Percentiles rank a stretch among this genome's conserved stretches.
These are phyloP conservation scores for Lathyrus sativus DNA, from an alignment of 306 rosid genomes.

Conservation along the genomic window DNA sequence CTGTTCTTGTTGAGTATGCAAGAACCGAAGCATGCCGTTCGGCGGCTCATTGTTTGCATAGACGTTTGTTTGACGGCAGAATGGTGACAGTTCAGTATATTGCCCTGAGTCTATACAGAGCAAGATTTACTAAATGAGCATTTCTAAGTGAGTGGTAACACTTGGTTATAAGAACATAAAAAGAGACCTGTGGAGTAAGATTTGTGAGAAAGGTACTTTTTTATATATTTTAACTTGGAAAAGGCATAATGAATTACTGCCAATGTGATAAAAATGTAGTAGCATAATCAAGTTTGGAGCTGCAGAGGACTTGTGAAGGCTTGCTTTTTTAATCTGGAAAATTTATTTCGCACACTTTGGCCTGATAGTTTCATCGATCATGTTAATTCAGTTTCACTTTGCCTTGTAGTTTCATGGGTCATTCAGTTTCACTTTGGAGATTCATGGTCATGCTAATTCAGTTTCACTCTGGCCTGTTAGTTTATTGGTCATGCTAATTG, in stretches of 20 bases:
- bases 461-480: conserved; percentile 28
- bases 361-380: no score
- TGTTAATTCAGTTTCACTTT: no score
- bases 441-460: not conserved
- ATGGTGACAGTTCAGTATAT: conserved; percentile 69
- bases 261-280: conserved; percentile 8
- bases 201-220: conserved; percentile 10
- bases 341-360: not conserved
- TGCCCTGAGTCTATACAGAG: conserved; percentile 51
- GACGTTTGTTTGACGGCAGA: conserved; percentile 70
- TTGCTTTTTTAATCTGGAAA: not conserved
- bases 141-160: conserved; percentile 1
- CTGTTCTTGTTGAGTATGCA: conserved; percentile 80
- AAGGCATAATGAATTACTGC: conserved; percentile 5
- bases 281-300: conserved; percentile 23
- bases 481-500: conserved; percentile 9
- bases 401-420: no score
- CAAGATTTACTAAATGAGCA: conserved; percentile 61
- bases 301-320: not conserved
- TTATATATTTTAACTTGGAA: conserved; percentile 9
- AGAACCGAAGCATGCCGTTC: conserved; percentile 69
- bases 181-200: conserved; percentile 4
- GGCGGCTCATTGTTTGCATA: conserved; percentile 84
- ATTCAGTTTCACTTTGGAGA: no score
- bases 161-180: conserved; percentile 4